A percentile compares a stretch with the other conserved stretches of the same genome.
phyloP scores from a whole-genome alignment of 345 rosid species.

The Sonneratia alba region DNA sequence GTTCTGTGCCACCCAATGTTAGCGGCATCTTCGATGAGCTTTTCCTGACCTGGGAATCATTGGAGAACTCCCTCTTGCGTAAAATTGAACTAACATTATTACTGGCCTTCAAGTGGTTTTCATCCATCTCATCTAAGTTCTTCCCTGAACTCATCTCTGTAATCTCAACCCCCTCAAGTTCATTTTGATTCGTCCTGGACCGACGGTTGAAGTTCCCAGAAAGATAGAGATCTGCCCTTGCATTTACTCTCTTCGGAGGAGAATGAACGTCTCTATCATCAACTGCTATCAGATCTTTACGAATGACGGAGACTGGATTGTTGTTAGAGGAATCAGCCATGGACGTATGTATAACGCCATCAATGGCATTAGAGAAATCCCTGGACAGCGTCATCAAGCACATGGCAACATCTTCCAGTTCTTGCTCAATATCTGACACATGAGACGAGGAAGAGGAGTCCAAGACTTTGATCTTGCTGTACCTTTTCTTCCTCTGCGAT shows the following conservation, averaged over 20 bases:
- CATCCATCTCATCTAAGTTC: neutral
- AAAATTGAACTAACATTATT: neutral
- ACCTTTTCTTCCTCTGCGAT: slow-evolving; percentile 39
- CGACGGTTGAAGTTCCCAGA: slow-evolving; percentile 3
- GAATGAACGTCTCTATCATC: neutral
- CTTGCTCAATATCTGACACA: slow-evolving; percentile 37
- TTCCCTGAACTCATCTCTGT: neutral
- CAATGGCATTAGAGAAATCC: slow-evolving; percentile 18
- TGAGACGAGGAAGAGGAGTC: slow-evolving; percentile 19
- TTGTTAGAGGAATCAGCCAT: slow-evolving; percentile 29
- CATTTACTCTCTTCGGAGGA: neutral
- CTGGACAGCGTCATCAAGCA: slow-evolving; percentile 63
- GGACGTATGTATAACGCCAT: neutral
- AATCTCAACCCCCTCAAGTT: neutral
- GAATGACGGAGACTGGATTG: neutral
- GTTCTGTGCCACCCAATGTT: neutral
- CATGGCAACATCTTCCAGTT: slow-evolving; percentile 55
- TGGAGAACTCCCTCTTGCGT: slow-evolving; percentile 18
- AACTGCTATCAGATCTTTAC: neutral
- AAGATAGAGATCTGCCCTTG: slow-evolving; percentile 1
- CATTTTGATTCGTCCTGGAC: slow-evolving; percentile 3
- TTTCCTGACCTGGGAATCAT: slow-evolving; percentile 6
- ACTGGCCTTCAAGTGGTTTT: neutral
- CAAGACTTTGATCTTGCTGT: slow-evolving; percentile 14
- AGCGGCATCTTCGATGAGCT: neutral